Base-by-base conservation (phyloP, 345 rosid species). In the Limnanthes douglasii region DNA sequence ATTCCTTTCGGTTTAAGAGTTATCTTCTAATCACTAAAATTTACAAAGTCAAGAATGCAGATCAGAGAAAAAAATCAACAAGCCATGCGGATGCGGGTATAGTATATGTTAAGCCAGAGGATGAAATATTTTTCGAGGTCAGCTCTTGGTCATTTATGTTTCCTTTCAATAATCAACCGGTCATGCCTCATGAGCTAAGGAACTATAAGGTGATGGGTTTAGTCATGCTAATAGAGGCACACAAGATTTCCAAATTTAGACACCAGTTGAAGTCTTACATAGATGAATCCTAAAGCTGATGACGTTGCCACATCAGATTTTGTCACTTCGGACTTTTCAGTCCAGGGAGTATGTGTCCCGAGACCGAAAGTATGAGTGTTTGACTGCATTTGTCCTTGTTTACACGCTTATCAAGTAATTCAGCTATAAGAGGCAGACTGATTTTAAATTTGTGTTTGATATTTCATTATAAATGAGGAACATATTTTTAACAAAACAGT, bases 131-230 rank as follows among this genome's bases (percentile, higher is more conserved):
- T 40, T 82, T 76, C 25, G 46, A 79, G n/a, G n/a, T n/a, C 18
- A 70, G 94, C 50, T 59, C 68, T 1, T 90, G 96, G 93, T 77
- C 92, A 17, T 75, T 84, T 55, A 60, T 30, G 39, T 90, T 60
- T 50, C 80, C 93, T 8, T 54, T 65, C 57, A 64, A 32, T 26
- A 63, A 59, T 3, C 69, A 66, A 48, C 70, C 53, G 1, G 61
- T 78, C 11, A 53, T 78, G 41, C 43, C 73, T 48, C 61, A 50
- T 16, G 96, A n/a, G 97, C 70, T 82, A 31, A 72, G 59, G 51
- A 57, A 74, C 41, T 77, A 90, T 66, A 63, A 43, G 43, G 26
- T 68, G 39, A 77, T 44, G 52, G 94, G 95, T 39, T 56, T 90
- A 11, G 82, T 74, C 44, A 66, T 90, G 92, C 69, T 49, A 12